phyloP scores from a whole-genome alignment of 805 yeast species.

The Lachancea mirantina region DNA sequence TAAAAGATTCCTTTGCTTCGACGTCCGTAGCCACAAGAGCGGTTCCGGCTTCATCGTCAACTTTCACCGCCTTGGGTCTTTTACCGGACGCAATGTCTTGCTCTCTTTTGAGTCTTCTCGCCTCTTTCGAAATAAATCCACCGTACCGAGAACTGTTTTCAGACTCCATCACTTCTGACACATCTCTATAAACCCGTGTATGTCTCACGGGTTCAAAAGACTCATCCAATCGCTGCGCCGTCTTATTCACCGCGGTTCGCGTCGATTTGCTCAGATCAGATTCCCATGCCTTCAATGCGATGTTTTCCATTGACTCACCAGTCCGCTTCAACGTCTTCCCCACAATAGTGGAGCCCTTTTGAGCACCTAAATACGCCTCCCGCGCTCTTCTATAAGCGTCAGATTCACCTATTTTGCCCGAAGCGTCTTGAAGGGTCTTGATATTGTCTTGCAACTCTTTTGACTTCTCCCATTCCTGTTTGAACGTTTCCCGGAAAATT shows the following conservation, averaged over 20 bases:
- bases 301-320: conserved; percentile 88
- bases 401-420: conserved; percentile 88
- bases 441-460: conserved; percentile 85
- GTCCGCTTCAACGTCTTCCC: conserved; percentile 76
- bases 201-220: conserved; percentile 86
- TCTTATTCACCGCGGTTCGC: conserved; percentile 70
- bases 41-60: conserved; percentile 75
- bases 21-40: conserved; percentile 76
- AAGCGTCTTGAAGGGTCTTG: conserved; percentile 91
- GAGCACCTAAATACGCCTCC: conserved; percentile 86
- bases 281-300: conserved; percentile 91
- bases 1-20: conserved; percentile 60
- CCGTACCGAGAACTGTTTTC: conserved; percentile 88
- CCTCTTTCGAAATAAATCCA: conserved; percentile 80
- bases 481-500: conserved; percentile 89
- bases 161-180: conserved; percentile 82
- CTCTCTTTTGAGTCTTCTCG: conserved; percentile 67
- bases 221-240: conserved; percentile 83
- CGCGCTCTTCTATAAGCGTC: conserved; percentile 90
- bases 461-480: conserved; percentile 83
- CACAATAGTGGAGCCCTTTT: conserved; percentile 59
- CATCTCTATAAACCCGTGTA: conserved; percentile 83
- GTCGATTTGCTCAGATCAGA: conserved; percentile 86
- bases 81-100: conserved; percentile 51
- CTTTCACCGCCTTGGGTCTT: conserved; percentile 60